Evolutionary conservation across 371 early-diverging fungal genomes (phyloP).

Genomic region (Actinomucor elegans): DNA sequence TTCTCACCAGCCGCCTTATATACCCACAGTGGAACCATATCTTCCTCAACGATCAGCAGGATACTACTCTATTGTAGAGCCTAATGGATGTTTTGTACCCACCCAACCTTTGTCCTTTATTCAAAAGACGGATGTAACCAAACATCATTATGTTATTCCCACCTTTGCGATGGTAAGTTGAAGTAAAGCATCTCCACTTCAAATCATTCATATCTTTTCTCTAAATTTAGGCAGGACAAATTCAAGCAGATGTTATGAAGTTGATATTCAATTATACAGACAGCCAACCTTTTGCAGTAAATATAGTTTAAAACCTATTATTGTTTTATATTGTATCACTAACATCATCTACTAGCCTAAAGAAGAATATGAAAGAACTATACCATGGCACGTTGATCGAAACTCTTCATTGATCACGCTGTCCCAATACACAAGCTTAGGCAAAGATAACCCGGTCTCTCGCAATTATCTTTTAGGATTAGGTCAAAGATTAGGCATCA

Average conservation of each 20-base stretch:
- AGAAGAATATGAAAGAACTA: slow-evolving; percentile 21
- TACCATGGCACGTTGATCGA: slow-evolving; percentile 13
- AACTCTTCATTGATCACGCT: slow-evolving; percentile 12
- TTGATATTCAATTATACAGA: slow-evolving; percentile 17
- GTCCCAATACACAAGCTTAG: slow-evolving; percentile 15
- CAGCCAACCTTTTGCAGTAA: slow-evolving; percentile 7
- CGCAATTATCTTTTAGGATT: slow-evolving; percentile 10
- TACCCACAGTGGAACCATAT: neutral
- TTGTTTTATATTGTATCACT: neutral
- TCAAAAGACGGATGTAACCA: slow-evolving; percentile 3
- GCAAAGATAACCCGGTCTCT: neutral
- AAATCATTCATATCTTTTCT: neutral
- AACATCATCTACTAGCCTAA: slow-evolving; percentile 6
- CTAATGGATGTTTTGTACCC: slow-evolving; percentile 15
- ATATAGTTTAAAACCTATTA: too few relatives aligned
- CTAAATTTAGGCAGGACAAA: slow-evolving; percentile 12
- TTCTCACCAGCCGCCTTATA: too few relatives aligned
- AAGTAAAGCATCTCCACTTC: neutral
- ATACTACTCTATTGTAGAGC: neutral
- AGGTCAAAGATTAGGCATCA: slow-evolving; percentile 21
- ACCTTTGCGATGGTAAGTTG: slow-evolving; percentile 18
- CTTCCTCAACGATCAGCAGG: neutral
- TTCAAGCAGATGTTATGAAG: slow-evolving; percentile 14
- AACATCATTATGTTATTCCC: slow-evolving; percentile 17
- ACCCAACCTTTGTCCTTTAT: neutral